Base-by-base conservation (phyloP, 495 filamentous ascomycete genomes). In the Daldinia caldariorum region DNA sequence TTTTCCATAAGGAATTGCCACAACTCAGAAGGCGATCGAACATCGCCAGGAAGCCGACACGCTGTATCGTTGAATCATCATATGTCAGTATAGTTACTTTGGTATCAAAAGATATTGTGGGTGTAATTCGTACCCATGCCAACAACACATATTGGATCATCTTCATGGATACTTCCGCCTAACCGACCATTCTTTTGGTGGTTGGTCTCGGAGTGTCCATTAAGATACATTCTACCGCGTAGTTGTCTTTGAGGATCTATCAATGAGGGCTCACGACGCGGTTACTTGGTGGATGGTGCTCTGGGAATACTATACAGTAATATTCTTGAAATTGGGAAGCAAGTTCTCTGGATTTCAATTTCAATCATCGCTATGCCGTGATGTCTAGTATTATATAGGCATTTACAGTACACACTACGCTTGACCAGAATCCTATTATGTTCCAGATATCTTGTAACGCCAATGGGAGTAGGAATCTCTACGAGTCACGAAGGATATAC, bases 1-100 rank as follows among this genome's bases (percentile, higher is more conserved):
- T 72, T 58, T 10, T 72, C 8, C 13, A 43, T 35, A 1, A 79
- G 50, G 20, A 78, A 51, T 4, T 74, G 58, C 74, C 76, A 79
- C 2, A 64, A 53, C 6, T 4, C 51, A 0, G 51, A 57, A 6
- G 71, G 63, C 1, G 58, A 63, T 13, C 26, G 6, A 2, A 63
- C 47, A 4, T 34, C 53, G 2, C 69, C 69, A 0, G 69, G 69
- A 3, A 63, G 34, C 4, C 63, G 69, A 16, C 69, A 71, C 22
- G 35, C 63, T 70, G 26, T 10, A 26, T 6, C 7, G 16, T 26
- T 1, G 20, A 18, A 3, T 38, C 9, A 1, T 5, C 1, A 26
- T 10, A 35, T 1, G 9, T 35, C 20, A 39, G 13, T 16, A 29
- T 12, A 1, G 26, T 1, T 47, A 13, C 13, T 16, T 35, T 20